Percentiles rank a stretch among this genome's conserved stretches.
Conservation (phyloP, 495 filamentous ascomycete genomes). For the Astrocystis sublimbata region DNA sequence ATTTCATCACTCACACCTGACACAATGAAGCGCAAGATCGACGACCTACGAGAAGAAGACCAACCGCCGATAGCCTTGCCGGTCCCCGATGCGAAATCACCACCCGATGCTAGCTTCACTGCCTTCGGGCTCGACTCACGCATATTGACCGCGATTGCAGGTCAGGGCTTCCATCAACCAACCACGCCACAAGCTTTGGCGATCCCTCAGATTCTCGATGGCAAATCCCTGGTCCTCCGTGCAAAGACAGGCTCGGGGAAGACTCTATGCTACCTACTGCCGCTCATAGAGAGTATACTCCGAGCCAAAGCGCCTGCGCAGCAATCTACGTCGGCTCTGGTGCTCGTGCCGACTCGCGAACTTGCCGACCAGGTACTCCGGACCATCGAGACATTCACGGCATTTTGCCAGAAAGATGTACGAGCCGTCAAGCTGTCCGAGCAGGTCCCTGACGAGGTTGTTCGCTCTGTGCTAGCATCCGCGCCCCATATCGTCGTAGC, state of each 20-base stretch:
- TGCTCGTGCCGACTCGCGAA: constrained; percentile 92
- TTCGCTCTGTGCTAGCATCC: constrained; percentile 81
- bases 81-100: constrained; percentile 10
- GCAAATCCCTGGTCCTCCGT: constrained; percentile 86
- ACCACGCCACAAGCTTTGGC: constrained; percentile 83
- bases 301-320: constrained; percentile 64
- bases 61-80: constrained; percentile 4
- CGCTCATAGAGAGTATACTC: constrained; percentile 78
- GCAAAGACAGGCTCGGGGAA: constrained; percentile 95
- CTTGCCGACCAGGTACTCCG: constrained; percentile 87
- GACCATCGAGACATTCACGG: constrained; percentile 66
- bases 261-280: constrained; percentile 95
- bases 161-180: constrained; percentile 79
- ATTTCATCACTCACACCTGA: background rate
- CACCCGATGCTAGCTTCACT: constrained; percentile 45
- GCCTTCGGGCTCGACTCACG: constrained; percentile 76
- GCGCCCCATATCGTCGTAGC: constrained; percentile 85
- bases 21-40: constrained; percentile 58
- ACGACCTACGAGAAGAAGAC: constrained; percentile 31
- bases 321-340: constrained; percentile 59
- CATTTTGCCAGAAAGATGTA: constrained; percentile 82
- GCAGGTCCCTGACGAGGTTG: constrained; percentile 81
- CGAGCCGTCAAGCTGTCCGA: constrained; percentile 82
- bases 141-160: constrained; percentile 80
- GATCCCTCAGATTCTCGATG: constrained; percentile 87